phyloP scores from a whole-genome alignment of 176 grass and related monocot species.

The Triticum urartu region DNA sequence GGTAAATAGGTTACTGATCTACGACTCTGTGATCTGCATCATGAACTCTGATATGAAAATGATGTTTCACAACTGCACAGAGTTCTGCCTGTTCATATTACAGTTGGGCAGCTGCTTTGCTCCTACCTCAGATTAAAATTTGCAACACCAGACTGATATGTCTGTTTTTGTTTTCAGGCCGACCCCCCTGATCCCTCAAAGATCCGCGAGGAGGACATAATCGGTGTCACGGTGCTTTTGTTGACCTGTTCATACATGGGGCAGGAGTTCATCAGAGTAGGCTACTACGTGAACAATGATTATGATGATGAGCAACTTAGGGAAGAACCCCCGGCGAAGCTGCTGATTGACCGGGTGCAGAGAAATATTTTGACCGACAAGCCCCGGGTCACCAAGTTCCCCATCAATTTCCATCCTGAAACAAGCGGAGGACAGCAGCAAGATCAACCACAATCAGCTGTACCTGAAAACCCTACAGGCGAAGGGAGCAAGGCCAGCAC shows the following conservation, averaged over 20 bases:
- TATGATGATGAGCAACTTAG: conserved; percentile 90
- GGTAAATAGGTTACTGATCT: conserved; percentile 37
- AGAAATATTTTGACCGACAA: conserved; percentile 92
- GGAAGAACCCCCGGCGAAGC: conserved; percentile 72
- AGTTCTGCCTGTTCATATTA: neutral
- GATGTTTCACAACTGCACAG: neutral
- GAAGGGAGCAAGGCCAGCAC: conserved; percentile 29
- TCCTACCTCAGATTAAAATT: neutral
- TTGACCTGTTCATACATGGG: conserved; percentile 94
- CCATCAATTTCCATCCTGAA: conserved; percentile 96
- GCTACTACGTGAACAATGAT: conserved; percentile 96
- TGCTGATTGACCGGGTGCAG: conserved; percentile 76
- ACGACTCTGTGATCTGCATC: neutral
- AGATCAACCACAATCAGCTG: conserved; percentile 44
- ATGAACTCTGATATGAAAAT: neutral
- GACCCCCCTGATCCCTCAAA: conserved; percentile 87
- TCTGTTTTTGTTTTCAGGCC: conserved; percentile 47
- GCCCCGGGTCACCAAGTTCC: conserved; percentile 92
- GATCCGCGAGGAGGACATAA: conserved; percentile 97
- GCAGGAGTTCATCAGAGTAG: conserved; percentile 97
- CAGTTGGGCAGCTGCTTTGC: neutral
- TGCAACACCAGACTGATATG: conserved; percentile 10
- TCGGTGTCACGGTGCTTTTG: conserved; percentile 88
- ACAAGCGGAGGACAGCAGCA: conserved; percentile 49
- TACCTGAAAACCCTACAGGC: conserved; percentile 48